Conservation (phyloP, 2,329 filamentous ascomycete species). For the Paecilomyces fulvus region DNA sequence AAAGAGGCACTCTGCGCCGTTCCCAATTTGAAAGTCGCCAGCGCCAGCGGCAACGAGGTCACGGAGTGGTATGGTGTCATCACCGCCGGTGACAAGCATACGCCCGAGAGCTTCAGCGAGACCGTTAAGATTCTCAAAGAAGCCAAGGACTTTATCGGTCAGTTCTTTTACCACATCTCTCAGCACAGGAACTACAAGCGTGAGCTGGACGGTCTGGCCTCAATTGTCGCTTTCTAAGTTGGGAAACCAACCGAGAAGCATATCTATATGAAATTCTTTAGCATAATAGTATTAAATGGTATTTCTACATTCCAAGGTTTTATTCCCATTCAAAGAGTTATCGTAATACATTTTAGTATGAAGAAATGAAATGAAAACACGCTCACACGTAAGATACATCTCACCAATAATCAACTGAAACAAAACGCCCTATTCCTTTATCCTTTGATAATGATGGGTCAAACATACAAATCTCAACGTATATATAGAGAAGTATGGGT, state of each 20-base stretch:
- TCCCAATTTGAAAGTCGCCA: conserved; percentile 42
- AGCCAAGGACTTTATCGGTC: conserved; percentile 59
- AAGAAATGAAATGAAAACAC: not conserved
- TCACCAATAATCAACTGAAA: not conserved
- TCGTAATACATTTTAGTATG: not conserved
- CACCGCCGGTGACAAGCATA: conserved; percentile 48
- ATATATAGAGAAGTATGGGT: not conserved
- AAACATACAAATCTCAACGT: not conserved
- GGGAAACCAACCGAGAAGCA: not conserved
- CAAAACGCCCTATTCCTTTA: not conserved
- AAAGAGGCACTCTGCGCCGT: conserved; percentile 35
- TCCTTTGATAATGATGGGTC: not conserved
- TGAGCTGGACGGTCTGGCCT: conserved; percentile 61
- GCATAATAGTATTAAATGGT: not conserved
- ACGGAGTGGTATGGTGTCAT: conserved; percentile 70
- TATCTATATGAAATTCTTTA: not conserved
- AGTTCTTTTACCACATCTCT: conserved; percentile 61
- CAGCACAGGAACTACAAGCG: conserved; percentile 66
- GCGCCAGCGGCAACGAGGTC: conserved; percentile 41
- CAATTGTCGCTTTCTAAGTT: conserved; percentile 59
- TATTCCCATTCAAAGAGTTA: not conserved
- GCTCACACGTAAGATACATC: not conserved
- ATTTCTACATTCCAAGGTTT: not conserved
- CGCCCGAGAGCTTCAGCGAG: conserved; percentile 53
- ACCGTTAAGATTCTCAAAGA: conserved; percentile 57